phyloP scores from a whole-genome alignment of 2,329 filamentous ascomycete species.

The Aphanocladium album region DNA sequence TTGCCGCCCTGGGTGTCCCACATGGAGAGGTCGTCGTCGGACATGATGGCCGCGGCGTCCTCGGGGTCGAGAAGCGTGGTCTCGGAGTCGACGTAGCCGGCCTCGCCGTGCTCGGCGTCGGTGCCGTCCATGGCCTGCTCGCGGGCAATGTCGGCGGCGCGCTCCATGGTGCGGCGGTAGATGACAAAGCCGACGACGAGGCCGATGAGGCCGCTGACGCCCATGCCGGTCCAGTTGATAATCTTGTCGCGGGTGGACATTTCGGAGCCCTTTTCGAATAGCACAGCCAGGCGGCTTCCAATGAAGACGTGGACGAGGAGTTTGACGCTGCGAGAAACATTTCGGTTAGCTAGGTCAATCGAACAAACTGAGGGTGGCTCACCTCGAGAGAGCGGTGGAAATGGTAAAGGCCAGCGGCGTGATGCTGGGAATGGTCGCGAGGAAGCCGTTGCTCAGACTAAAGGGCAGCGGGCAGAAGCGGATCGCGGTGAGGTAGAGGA shows the following conservation, averaged over 20 bases:
- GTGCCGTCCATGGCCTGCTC: slow-evolving; percentile 31
- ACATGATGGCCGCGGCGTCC: slow-evolving; percentile 50
- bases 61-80: slow-evolving; percentile 41
- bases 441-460: slow-evolving; percentile 86
- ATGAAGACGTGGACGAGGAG: slow-evolving; percentile 90
- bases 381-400: slow-evolving; percentile 73
- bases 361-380: no score
- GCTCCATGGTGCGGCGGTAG: slow-evolving; percentile 65
- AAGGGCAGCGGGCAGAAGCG: slow-evolving; percentile 90
- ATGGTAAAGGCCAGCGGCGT: slow-evolving; percentile 68
- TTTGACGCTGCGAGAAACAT: slow-evolving; percentile 64
- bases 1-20: slow-evolving; percentile 38
- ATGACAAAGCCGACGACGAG: slow-evolving; percentile 76
- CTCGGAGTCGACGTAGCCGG: slow-evolving; percentile 41
- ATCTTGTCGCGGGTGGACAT: slow-evolving; percentile 76
- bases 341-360: no score
- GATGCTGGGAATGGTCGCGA: slow-evolving; percentile 89
- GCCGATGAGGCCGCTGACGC: slow-evolving; percentile 66
- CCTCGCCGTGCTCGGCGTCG: slow-evolving; percentile 27
- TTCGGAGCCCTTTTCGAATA: slow-evolving; percentile 76
- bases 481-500: slow-evolving; percentile 87
- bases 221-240: slow-evolving; percentile 79
- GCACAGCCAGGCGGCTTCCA: slow-evolving; percentile 71
- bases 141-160: slow-evolving; percentile 53
- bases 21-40: slow-evolving; percentile 54